Percentiles rank a stretch among this genome's conserved stretches.
These are phyloP conservation scores for Pythium phragmitis DNA, from an alignment of 352 stramenopile species.

Conservation along the genomic window DNA sequence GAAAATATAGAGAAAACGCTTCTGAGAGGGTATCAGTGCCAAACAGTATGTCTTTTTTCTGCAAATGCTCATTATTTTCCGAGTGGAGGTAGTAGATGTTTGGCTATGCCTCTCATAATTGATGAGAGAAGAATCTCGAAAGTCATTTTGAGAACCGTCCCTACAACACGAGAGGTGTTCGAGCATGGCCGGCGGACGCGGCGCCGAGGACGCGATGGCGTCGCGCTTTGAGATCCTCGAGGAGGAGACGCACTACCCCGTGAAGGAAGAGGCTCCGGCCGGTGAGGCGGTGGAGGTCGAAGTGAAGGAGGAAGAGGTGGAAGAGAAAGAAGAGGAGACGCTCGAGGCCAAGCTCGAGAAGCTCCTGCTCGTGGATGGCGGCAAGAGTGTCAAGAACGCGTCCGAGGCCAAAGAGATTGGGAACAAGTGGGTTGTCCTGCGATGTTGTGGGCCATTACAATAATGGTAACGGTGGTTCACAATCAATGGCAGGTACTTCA, in stretches of 20 bases:
- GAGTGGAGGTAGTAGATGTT: neutral
- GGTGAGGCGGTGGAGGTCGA: conserved; percentile 1
- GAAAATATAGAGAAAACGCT: too few relatives aligned
- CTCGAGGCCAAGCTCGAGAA: conserved; percentile 65
- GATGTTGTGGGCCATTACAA: neutral
- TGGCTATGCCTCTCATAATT: neutral
- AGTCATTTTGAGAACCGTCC: conserved; percentile 5
- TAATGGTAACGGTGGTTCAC: neutral
- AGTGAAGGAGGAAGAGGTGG: conserved; percentile 20
- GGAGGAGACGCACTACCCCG: conserved; percentile 79
- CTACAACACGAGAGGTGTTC: neutral
- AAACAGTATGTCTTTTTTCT: too few relatives aligned
- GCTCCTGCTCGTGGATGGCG: conserved; percentile 46
- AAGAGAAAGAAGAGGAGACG: conserved; percentile 45
- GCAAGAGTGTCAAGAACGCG: conserved; percentile 60
- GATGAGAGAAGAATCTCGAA: conserved; percentile 24
- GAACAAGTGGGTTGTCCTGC: conserved; percentile 57
- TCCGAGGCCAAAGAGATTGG: conserved; percentile 80
- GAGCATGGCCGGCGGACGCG: conserved; percentile 20
- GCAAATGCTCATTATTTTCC: too few relatives aligned
- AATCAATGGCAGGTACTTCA: conserved; percentile 52
- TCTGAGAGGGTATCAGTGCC: too few relatives aligned
- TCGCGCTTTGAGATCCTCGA: conserved; percentile 85
- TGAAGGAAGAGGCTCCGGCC: conserved; percentile 18
- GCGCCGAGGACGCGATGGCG: conserved; percentile 23